Percentiles rank a stretch among this genome's conserved stretches.
Evolutionary conservation across 768 basidiomycete species (phyloP).

Genomic region (Lyophyllum decastes): DNA sequence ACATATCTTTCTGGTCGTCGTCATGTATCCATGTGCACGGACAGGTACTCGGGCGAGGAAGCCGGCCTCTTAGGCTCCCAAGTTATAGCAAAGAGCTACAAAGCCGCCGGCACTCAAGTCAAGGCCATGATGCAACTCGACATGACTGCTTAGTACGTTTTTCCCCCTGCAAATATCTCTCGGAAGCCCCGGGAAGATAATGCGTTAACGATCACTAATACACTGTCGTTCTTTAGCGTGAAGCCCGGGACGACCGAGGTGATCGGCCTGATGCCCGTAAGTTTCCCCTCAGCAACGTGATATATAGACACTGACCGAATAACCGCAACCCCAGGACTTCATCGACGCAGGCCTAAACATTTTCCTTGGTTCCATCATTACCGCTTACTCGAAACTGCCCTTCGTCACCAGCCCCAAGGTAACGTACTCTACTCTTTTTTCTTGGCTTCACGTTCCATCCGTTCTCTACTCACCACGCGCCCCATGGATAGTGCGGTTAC

Average conservation of each 20-base stretch:
- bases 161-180: background rate
- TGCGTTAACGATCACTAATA: slow-evolving; percentile 15
- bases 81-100: slow-evolving; percentile 49
- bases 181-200: background rate
- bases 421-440: slow-evolving; percentile 19
- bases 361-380: slow-evolving; percentile 42
- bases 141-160: slow-evolving; percentile 40
- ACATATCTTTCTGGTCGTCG: background rate
- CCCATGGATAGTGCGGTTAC: slow-evolving; percentile 41
- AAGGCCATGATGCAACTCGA: slow-evolving; percentile 49
- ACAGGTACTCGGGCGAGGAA: slow-evolving; percentile 40
- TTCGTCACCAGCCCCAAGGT: slow-evolving; percentile 41
- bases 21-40: background rate
- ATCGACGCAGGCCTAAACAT: slow-evolving; percentile 35
- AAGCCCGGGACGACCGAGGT: slow-evolving; percentile 41
- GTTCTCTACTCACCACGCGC: background rate
- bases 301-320: background rate
- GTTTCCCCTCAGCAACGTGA: background rate
- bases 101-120: slow-evolving; percentile 38
- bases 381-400: slow-evolving; percentile 42
- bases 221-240: slow-evolving; percentile 31
- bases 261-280: slow-evolving; percentile 35
- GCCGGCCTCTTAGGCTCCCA: slow-evolving; percentile 50
- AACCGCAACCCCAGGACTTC: slow-evolving; percentile 23
- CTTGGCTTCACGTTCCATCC: background rate